Conservation (phyloP, 129 eudicot species). For the Chrysanthemum makinoi region DNA sequence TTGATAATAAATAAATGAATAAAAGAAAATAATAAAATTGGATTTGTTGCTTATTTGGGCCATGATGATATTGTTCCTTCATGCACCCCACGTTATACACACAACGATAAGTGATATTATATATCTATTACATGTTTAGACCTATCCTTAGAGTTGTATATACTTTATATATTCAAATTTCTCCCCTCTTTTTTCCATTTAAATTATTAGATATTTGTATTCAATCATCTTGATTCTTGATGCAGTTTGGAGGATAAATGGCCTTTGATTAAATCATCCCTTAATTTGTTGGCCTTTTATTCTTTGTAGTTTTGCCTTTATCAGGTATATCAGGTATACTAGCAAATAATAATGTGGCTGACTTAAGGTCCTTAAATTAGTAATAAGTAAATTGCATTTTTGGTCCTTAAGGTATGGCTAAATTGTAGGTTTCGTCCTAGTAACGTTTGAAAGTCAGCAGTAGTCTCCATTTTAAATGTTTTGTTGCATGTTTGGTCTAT, state of each 20-base stretch:
- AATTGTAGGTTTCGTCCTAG: no score
- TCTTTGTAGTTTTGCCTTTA: background rate
- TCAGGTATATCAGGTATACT: background rate
- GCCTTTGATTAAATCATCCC: background rate
- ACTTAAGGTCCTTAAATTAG: background rate
- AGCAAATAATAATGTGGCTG: background rate
- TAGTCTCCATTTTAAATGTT: no score
- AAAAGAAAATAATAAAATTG: background rate
- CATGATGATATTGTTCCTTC: constrained; percentile 26
- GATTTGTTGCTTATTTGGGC: constrained; percentile 4
- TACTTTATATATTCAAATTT: background rate
- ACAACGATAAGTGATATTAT: background rate
- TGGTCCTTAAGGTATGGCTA: no score
- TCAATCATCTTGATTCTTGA: no score
- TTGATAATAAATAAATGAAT: no score
- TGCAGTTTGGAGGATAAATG: no score
- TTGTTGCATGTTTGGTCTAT: no score
- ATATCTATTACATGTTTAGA: constrained; percentile 11
- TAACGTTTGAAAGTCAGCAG: no score
- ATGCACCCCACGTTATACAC: constrained; percentile 33
- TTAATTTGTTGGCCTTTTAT: background rate
- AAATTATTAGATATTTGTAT: background rate
- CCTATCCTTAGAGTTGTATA: background rate
- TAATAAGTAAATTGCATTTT: no score
- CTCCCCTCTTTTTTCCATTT: background rate